Percentiles rank a stretch among this genome's conserved stretches.
Conservation (phyloP, 768 basidiomycete species). For the Boletus rufocinnamomeus region DNA sequence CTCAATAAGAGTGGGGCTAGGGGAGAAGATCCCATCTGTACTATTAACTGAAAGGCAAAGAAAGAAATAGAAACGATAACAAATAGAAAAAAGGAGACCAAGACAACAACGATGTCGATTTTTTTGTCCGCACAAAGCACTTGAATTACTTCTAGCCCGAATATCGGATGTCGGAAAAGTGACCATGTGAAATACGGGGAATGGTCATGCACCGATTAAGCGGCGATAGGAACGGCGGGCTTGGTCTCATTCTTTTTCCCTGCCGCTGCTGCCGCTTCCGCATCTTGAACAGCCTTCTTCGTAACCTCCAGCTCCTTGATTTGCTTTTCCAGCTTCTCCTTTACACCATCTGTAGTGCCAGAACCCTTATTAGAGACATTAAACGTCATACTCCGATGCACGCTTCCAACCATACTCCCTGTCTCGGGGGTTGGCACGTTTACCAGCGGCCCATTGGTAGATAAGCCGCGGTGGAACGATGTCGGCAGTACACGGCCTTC, state of each 20-base stretch:
- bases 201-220: conserved; percentile 17
- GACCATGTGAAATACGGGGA: not conserved
- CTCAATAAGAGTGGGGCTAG: conserved; percentile 11
- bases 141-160: conserved; percentile 17
- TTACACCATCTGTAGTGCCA: conserved; percentile 37
- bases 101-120: conserved; percentile 17
- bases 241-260: conserved; percentile 60
- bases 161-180: not conserved
- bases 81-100: conserved; percentile 15
- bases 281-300: conserved; percentile 67
- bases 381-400: conserved; percentile 71
- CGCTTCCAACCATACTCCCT: conserved; percentile 68
- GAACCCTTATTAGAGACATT: conserved; percentile 42
- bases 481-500: conserved; percentile 79
- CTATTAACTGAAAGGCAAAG: conserved; percentile 8
- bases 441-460: conserved; percentile 59
- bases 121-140: conserved; percentile 19
- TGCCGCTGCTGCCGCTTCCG: conserved; percentile 57
- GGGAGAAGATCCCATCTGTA: conserved; percentile 12
- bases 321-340: conserved; percentile 50
- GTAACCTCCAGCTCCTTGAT: conserved; percentile 70
- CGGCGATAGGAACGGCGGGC: conserved; percentile 45
- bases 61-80: conserved; percentile 21
- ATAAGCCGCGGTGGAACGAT: conserved; percentile 78
- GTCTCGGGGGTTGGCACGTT: conserved; percentile 63